These are phyloP conservation scores for Chlamydomonas incerta DNA, from an alignment of 139 green algal genomes.

Conservation along the genomic window DNA sequence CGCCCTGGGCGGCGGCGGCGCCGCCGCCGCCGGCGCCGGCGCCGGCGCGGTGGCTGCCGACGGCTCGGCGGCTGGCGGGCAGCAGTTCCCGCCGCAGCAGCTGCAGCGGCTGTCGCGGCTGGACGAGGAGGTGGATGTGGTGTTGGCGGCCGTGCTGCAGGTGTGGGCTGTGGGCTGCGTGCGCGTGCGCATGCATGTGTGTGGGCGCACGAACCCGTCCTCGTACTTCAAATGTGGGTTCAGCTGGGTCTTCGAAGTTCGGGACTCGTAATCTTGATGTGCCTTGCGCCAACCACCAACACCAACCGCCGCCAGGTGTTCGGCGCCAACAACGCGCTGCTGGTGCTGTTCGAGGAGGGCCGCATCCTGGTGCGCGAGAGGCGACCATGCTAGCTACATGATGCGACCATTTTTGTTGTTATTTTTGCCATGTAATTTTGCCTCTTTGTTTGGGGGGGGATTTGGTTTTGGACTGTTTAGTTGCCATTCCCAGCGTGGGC, in stretches of 20 bases:
- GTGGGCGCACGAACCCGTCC: background rate
- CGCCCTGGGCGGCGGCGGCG: no score
- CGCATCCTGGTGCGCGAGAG: conserved; percentile 2
- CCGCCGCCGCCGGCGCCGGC: no score
- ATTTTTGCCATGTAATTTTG: no score
- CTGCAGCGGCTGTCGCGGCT: background rate
- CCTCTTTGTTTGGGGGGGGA: no score
- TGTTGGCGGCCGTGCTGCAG: conserved; percentile 4
- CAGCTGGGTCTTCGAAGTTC: background rate
- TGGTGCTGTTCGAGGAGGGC: conserved; percentile 20
- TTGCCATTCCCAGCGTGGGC: no score
- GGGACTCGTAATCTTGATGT: background rate
- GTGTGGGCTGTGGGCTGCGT: background rate
- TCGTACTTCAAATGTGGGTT: background rate
- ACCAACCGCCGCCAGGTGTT: background rate
- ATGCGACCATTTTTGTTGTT: no score
- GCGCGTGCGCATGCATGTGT: background rate
- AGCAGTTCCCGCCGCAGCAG: no score
- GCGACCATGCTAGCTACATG: no score
- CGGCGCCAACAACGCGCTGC: background rate
- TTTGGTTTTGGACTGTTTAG: no score
- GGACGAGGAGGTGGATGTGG: conserved; percentile 21
- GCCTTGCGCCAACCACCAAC: no score
- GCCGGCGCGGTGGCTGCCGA: no score
- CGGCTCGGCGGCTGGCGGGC: no score